Evolutionary conservation across 352 stramenopile genomes (phyloP).

Genomic region (Pythium vanterpoolii): DNA sequence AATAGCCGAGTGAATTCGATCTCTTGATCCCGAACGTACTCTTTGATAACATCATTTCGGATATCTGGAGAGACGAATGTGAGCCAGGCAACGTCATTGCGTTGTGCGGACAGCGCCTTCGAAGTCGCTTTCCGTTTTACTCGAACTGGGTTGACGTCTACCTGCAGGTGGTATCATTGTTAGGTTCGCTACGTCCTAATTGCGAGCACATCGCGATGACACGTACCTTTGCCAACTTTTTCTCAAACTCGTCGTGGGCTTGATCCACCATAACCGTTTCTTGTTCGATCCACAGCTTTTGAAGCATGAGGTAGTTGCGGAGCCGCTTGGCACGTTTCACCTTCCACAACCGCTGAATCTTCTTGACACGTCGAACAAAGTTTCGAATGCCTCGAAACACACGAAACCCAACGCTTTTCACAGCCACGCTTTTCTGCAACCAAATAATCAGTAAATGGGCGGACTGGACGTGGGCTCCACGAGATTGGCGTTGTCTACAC

Average conservation of each 20-base stretch:
- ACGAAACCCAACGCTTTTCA: constrained; percentile 51
- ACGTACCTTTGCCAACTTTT: constrained; percentile 31
- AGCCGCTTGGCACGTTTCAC: constrained; percentile 38
- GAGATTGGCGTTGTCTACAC: constrained; percentile 35
- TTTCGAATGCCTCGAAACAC: constrained; percentile 52
- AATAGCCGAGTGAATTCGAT: constrained; percentile 34
- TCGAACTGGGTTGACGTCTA: constrained; percentile 16
- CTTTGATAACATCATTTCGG: constrained; percentile 33
- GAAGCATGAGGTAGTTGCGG: constrained; percentile 33
- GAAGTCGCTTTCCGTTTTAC: constrained; percentile 20
- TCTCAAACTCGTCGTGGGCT: constrained; percentile 42
- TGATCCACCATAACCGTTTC: constrained; percentile 49
- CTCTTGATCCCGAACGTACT: constrained; percentile 40
- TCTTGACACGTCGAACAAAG: constrained; percentile 50
- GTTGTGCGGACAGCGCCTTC: neutral
- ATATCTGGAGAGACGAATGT: constrained; percentile 39
- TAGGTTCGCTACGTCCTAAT: neutral
- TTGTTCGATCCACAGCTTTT: constrained; percentile 48
- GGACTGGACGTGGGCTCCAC: constrained; percentile 29
- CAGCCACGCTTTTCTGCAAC: constrained; percentile 57
- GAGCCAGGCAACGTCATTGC: constrained; percentile 37
- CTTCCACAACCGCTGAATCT: constrained; percentile 49
- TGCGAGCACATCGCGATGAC: neutral
- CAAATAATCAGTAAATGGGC: constrained; percentile 50
- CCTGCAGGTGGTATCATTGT: neutral